A percentile compares a stretch with the other conserved stretches of the same genome.
phyloP scores from a whole-genome alignment of 2,329 filamentous ascomycete genomes.

The Aspergillus ruber region DNA sequence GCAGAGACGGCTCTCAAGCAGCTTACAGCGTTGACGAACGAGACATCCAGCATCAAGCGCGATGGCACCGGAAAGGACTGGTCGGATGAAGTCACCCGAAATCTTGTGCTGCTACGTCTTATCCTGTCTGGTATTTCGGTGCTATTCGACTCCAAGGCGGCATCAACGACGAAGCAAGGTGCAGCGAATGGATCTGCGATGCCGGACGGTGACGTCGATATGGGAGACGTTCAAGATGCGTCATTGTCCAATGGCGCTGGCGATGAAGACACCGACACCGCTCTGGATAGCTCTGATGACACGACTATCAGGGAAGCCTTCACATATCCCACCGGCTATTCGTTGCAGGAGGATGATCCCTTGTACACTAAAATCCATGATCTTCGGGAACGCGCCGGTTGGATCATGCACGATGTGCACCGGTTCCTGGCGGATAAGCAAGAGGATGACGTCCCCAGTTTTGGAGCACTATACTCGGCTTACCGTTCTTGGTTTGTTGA shows the following conservation, averaged over 20 bases:
- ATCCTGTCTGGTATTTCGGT: conserved; percentile 84
- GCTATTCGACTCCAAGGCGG: conserved; percentile 74
- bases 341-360: conserved; percentile 57
- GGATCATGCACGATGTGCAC: conserved; percentile 76
- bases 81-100: conserved; percentile 92
- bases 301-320: conserved; percentile 71
- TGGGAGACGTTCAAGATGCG: conserved; percentile 39
- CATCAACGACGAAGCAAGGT: conserved; percentile 47
- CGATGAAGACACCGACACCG: conserved; percentile 42
- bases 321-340: conserved; percentile 81
- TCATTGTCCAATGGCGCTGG: conserved; percentile 15
- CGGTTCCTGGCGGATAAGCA: conserved; percentile 74
- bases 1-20: conserved; percentile 68
- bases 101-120: conserved; percentile 80
- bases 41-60: conserved; percentile 73
- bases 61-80: conserved; percentile 97
- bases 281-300: conserved; percentile 53
- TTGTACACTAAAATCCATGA: conserved; percentile 72
- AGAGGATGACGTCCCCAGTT: conserved; percentile 93
- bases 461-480: conserved; percentile 84
- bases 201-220: conserved; percentile 37
- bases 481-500: conserved; percentile 97
- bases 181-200: conserved; percentile 34
- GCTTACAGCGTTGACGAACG: conserved; percentile 71
- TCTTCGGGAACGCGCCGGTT: conserved; percentile 72